Base-by-base conservation (phyloP, 192 early-diverging fungal genomes). In the Rhizoclosmatium sp. region DNA sequence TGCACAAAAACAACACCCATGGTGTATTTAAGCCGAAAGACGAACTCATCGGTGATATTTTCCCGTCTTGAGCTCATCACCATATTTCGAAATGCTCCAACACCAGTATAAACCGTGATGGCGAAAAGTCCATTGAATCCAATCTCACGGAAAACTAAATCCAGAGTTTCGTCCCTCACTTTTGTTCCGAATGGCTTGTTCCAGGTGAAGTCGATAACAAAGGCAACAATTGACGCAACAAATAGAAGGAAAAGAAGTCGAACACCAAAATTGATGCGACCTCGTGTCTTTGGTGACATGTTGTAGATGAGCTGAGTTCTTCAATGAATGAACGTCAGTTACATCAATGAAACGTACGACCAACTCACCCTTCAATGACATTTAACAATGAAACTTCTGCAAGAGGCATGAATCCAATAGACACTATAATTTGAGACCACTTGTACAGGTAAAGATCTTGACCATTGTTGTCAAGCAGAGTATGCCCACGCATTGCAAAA, bases 351-450 rank as follows among this genome's bases (percentile, higher is more conserved):
- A 65, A 19, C 54, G 54, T 9, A 56, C 9, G 9, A 65, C 10
- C 9, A 65, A 65, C 62, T 31, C 19, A 65, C 62, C 48, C 42
- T 12, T 72, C 70, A 9, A 72, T 9, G 14, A 44, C n/a, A 31
- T 42, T 59, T 9, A 72, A 19, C 51, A 16, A 31, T 31, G 59
- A n/a, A 2, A 44, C 70, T 41, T 72, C 41, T 9, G 70, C 70
- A 72, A 72, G 70, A 12, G 70, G 70, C 70, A 72, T 72, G 41
- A 72, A 72, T 58, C 70, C 70, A 51, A 72, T 9, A 14, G 49
- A 58, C 7, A 54, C 70, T 2, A 42, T 54, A 59, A 72, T 58
- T 16, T 51, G 21, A 59, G 70, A 14, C 70, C 70, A 72, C 56
- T 72, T 47, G 41, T 58, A 72, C 5, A 58, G 19, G 31, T 16